Base-by-base conservation (phyloP, 177 flowering plant species). In the Vitis hybrid region DNA sequence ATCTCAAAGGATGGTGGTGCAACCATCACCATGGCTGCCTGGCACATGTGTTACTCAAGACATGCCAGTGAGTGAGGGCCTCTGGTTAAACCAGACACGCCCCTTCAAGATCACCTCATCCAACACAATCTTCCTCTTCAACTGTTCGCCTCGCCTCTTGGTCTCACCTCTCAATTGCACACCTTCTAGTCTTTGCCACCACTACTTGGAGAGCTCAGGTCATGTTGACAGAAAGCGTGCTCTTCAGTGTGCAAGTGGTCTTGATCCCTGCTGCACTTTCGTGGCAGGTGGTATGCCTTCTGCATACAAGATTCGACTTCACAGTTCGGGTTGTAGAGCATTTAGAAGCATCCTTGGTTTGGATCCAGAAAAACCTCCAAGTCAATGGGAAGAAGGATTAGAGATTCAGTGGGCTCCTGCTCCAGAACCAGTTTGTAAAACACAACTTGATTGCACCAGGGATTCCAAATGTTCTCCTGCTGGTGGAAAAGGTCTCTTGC, bases 331-430 rank as follows among this genome's bases (percentile, higher is more conserved):
- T 11, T 90, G 94, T 56, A 77, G 56, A 71, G 92, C 88, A 10
- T 88, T 85, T 58, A 82, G 90, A 75, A 90, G 92, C 84, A 78
- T 90, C 56, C 77, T 88, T 71, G 76, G 79, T 65, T 70, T 86
- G 74, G 82, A 90, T 73, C 68, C 81, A 0, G 68, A 48, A 11
- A 83, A 77, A 72, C 90, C 86, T 1, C 80, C 82, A 0, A 77
- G 51, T 40, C 77, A 82, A 52, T 90, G 92, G 92, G 83, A 85
- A 69, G 87, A 87, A 70, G 94, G 94, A 1, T 48, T 90, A 73
- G 92, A 88, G 75, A 85, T 88, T 62, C 94, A 88, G 68, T 90
- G 94, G 94, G 71, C 81, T 60, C 61, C 84, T n/a, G 89, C 91
- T 18, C 73, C 77, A 4, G 90, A 89, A 68, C 90, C 89, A 2